Evolutionary conservation across 108 stramenopile species (phyloP).

Genomic region (Seminavis robusta): DNA sequence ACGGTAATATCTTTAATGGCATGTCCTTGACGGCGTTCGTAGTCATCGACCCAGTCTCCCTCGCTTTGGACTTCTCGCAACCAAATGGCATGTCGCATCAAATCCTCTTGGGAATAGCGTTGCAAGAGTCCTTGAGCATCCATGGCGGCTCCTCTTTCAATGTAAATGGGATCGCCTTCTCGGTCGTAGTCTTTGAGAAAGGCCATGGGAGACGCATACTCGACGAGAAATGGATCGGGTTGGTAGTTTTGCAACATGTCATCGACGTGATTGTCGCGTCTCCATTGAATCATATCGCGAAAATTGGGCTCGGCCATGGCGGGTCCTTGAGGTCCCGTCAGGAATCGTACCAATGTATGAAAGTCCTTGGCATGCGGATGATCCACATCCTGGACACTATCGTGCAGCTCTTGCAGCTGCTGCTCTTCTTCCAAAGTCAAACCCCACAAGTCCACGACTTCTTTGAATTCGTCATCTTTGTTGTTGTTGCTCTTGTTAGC

Average conservation of each 20-base stretch:
- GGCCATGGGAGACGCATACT: neutral
- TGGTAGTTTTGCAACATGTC: neutral
- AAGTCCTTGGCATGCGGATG: neutral
- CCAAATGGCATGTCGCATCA: neutral
- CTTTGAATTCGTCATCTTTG: no score
- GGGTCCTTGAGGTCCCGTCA: neutral
- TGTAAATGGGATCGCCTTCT: conserved; percentile 1
- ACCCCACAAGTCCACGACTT: no score
- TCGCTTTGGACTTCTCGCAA: neutral
- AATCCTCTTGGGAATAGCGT: neutral
- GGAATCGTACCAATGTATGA: neutral
- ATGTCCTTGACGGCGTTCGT: neutral
- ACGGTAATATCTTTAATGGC: neutral
- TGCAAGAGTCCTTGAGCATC: neutral
- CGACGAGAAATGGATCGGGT: neutral
- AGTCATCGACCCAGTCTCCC: neutral
- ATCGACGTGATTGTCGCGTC: neutral
- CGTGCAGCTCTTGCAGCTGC: neutral
- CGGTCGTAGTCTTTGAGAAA: neutral
- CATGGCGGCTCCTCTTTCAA: neutral
- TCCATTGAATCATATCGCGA: neutral
- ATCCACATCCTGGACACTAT: neutral
- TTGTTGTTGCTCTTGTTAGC: no score
- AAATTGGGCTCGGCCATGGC: conserved; percentile 1
- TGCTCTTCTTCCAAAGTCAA: no score